Evolutionary conservation across 257 asterid species (phyloP).

Genomic region (Asclepias syriaca): DNA sequence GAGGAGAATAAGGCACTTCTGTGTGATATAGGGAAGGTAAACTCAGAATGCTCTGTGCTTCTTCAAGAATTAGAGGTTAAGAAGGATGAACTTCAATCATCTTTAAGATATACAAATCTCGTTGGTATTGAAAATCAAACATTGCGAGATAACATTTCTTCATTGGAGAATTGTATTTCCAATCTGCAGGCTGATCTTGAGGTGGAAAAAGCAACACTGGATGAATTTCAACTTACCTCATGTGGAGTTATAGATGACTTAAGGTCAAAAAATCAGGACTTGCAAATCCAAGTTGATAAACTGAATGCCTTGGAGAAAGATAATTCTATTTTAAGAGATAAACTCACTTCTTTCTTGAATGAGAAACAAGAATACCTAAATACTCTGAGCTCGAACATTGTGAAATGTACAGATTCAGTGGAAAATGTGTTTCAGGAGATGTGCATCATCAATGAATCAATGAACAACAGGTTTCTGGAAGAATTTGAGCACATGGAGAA

Average conservation of each 20-base stretch:
- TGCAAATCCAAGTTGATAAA: slow-evolving; percentile 35
- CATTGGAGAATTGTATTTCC: slow-evolving; percentile 35
- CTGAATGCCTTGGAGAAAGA: slow-evolving; percentile 37
- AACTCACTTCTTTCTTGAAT: slow-evolving; percentile 35
- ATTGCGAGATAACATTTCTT: slow-evolving; percentile 26
- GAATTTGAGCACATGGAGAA: slow-evolving; percentile 55
- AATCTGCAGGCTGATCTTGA: slow-evolving; percentile 40
- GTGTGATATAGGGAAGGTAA: slow-evolving; percentile 31
- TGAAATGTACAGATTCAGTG: slow-evolving; percentile 24
- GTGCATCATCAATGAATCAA: slow-evolving; percentile 35
- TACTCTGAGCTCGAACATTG: slow-evolving; percentile 25
- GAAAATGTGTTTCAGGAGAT: slow-evolving; percentile 36
- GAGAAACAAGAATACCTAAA: slow-evolving; percentile 25
- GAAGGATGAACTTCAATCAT: slow-evolving; percentile 34
- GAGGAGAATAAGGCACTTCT: slow-evolving; percentile 43
- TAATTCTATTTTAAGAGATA: slow-evolving; percentile 40
- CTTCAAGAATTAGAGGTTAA: slow-evolving; percentile 50
- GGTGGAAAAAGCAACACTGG: slow-evolving; percentile 5
- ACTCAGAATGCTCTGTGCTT: slow-evolving; percentile 35
- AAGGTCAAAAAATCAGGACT: slow-evolving; percentile 32
- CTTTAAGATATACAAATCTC: slow-evolving; percentile 20
- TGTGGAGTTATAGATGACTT: slow-evolving; percentile 31
- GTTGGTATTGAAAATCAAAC: slow-evolving; percentile 32
- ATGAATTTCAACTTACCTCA: slow-evolving; percentile 31
- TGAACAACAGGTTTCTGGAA: slow-evolving; percentile 30